Percentiles rank a stretch among this genome's conserved stretches.
phyloP scores from a whole-genome alignment of 768 basidiomycete genomes.

The Scleroderma bovista region DNA sequence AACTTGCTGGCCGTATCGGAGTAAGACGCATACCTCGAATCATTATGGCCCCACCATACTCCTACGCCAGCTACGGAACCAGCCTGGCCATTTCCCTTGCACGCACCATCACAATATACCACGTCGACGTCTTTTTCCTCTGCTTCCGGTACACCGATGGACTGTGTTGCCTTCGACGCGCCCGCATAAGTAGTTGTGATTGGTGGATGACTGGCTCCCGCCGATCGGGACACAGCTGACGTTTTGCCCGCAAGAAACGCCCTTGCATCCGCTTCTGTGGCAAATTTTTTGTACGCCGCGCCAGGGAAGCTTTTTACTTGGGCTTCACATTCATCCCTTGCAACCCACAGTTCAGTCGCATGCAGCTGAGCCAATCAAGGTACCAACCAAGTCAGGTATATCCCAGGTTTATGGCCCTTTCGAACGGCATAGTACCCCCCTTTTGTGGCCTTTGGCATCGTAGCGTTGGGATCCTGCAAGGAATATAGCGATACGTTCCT shows the following conservation, averaged over 20 bases:
- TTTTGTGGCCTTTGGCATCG: constrained; percentile 38
- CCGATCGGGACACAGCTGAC: constrained; percentile 4
- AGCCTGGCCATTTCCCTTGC: constrained; percentile 69
- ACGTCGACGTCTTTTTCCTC: constrained; percentile 35
- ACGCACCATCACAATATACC: constrained; percentile 88
- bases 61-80: constrained; percentile 76
- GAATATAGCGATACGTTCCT: background rate
- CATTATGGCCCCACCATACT: constrained; percentile 78
- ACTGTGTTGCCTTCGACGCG: background rate
- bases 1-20: background rate
- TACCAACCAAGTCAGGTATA: constrained; percentile 67
- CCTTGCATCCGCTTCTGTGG: constrained; percentile 49
- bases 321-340: constrained; percentile 65
- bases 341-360: constrained; percentile 16
- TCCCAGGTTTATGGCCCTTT: constrained; percentile 55
- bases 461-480: background rate
- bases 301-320: constrained; percentile 63
- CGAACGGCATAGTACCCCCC: constrained; percentile 69
- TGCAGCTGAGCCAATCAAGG: constrained; percentile 16
- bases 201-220: constrained; percentile 14
- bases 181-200: background rate
- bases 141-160: constrained; percentile 4
- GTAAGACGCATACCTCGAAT: constrained; percentile 42
- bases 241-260: constrained; percentile 42
- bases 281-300: constrained; percentile 67